Evolutionary conservation across 202 grass and related monocot genomes (phyloP), one percentile per base, ranked within the genome.

Genomic region (Eragrostis tef): DNA sequence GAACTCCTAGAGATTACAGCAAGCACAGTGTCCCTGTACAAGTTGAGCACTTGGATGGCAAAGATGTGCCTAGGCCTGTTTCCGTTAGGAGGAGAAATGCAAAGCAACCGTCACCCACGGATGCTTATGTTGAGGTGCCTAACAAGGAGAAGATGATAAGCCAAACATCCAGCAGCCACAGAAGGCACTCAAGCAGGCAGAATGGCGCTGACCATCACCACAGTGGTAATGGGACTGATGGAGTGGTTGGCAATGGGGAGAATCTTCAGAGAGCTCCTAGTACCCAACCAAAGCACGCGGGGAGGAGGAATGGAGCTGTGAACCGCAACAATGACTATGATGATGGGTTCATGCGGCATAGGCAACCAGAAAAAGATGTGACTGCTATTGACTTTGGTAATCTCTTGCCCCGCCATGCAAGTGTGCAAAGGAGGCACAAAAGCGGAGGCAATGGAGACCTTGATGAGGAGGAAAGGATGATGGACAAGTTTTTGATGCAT

Each of bases 381-480:
- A 72, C 83, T 80, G 71, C 85, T 13, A 91, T 91, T 61, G 85
- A 94, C 51, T 94, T 87, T 50, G 88, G 90, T 24, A 91, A 91
- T 77, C 83, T 93, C 42, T 77, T 91, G 24, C 84, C 42, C 39
- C 82, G 54, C 47, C 63, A 56, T 42, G 58, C 71, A 24, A 85
- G 62, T 10, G 53, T 65, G 12, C 90, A 65, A 13, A 69, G 74
- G 71, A 45, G 54, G 49, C 15, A 71, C 46, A 74, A 58, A 17
- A 80, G 46, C 53, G 62, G 66, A 24, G 1, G 14, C 3, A 43
- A n/a, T 6, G 25, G 52, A 43, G 70, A 57, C 27, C 66, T 69
- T 3, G 88, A 95, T 64, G 93, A 93, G 15, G 96, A 99, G 63
- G 96, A 95, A 77, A 99, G 47, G 59, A 82, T 87, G 73, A 81